Base-by-base conservation (phyloP, 192 early-diverging fungal species). In the Coemansia sp. region DNA sequence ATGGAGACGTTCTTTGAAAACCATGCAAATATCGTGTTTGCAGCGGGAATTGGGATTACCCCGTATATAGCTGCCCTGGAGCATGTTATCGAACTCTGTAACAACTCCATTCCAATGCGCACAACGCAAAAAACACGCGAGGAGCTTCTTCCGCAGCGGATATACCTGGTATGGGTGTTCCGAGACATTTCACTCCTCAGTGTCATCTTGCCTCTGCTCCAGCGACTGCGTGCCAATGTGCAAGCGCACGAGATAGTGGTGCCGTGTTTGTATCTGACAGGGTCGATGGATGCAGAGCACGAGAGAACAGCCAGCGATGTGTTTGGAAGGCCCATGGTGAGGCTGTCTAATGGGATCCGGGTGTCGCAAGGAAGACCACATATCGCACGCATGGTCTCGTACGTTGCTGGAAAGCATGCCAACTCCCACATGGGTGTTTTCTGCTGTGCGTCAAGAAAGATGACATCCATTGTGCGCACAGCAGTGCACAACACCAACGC, bases 11-110 rank as follows among this genome's bases (percentile, higher is more conserved):
- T 92, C 59, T 92, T 90, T 82, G 89, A 91, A 73, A 89, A 88
- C 68, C 86, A 91, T 55, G 75, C 83, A 60, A 87, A 87, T 43
- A 84, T 91, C 21, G 69, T 91, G 36, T 82, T 94, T 26, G 91
- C 89, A 8, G 92, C 92, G 4, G 92, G 92, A 71, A 94, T 94
- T 48, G 92, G 92, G 8, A 90, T 94, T 22, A 94, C 92, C 8
- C 92, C 92, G 7, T 91, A 82, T 62, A 82, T 82, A 43, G 63
- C 79, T 0, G 79, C 79, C 21, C 67, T 82, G 51, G 79, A 76
- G 43, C 74, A 62, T 19, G 79, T 82, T 10, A 58, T 82, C 1
- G 71, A 74, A 54, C 71, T 73, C 64, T 82, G 79, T 40, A 62
- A 61, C 22, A 57, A 66, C 65, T 62, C 62, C 36, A 82, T 76